These are phyloP conservation scores for Chenopodium quinoa DNA, from an alignment of 148 eudicot species.

Conservation along the genomic window DNA sequence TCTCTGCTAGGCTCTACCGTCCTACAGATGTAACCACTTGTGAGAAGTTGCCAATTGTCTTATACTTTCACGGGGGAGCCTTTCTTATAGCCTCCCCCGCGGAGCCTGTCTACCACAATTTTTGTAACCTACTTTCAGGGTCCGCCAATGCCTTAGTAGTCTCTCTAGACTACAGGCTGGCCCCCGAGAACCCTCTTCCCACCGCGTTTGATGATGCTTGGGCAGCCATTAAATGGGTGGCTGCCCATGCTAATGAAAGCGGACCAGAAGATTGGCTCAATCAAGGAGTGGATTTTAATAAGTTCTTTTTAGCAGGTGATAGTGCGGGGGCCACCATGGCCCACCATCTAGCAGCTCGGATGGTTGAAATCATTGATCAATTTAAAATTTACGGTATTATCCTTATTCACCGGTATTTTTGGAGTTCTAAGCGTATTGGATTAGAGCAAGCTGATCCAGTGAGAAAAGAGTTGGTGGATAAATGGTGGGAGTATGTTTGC, in stretches of 20 bases:
- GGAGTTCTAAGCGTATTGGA: slow-evolving; percentile 35
- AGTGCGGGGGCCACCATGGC: slow-evolving; percentile 40
- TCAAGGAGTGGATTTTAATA: slow-evolving; percentile 20
- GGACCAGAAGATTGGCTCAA: slow-evolving; percentile 29
- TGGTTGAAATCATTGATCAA: not conserved
- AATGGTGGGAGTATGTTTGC: slow-evolving; percentile 39
- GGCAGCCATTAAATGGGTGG: slow-evolving; percentile 41
- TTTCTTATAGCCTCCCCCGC: slow-evolving; percentile 37
- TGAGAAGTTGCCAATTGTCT: slow-evolving; percentile 39
- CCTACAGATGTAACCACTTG: slow-evolving; percentile 10
- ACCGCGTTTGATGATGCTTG: slow-evolving; percentile 52
- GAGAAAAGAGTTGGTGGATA: slow-evolving; percentile 37
- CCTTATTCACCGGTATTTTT: slow-evolving; percentile 37
- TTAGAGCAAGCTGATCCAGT: slow-evolving; percentile 24
- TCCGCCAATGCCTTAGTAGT: slow-evolving; percentile 33
- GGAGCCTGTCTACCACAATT: slow-evolving; percentile 43
- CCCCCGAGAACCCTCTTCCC: slow-evolving; percentile 59
- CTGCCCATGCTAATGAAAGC: slow-evolving; percentile 14
- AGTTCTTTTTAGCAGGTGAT: slow-evolving; percentile 34
- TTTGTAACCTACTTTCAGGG: slow-evolving; percentile 31
- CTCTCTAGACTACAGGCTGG: slow-evolving; percentile 44
- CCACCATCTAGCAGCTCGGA: slow-evolving; percentile 26
- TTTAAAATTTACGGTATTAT: slow-evolving; percentile 24
- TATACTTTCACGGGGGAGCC: slow-evolving; percentile 63
- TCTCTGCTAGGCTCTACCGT: slow-evolving; percentile 40